Percentiles rank a stretch among this genome's conserved stretches.
phyloP scores from a whole-genome alignment of 2,329 filamentous ascomycete species.

The Podosphaera leucotricha region DNA sequence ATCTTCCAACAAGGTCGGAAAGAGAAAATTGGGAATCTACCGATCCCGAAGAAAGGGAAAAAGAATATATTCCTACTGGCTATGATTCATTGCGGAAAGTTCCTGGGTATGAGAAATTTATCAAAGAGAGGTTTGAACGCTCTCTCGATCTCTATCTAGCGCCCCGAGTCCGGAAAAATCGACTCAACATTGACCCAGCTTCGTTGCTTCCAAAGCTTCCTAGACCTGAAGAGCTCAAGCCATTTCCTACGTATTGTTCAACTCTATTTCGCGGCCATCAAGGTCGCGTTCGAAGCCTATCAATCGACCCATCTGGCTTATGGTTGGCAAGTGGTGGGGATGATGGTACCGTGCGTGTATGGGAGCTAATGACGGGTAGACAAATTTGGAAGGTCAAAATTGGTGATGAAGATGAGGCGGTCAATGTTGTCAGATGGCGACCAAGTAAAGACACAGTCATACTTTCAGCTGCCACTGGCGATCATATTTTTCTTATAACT shows the following conservation, averaged over 20 bases:
- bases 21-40: conserved; percentile 61
- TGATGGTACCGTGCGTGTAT: conserved; percentile 76
- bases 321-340: conserved; percentile 85
- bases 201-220: conserved; percentile 83
- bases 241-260: conserved; percentile 78
- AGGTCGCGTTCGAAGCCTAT: conserved; percentile 62
- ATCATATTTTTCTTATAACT: conserved; percentile 66
- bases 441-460: conserved; percentile 61
- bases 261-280: conserved; percentile 74
- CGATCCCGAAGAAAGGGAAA: conserved; percentile 78
- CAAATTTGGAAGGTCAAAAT: conserved; percentile 71
- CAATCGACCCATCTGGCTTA: conserved; percentile 64
- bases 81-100: conserved; percentile 73
- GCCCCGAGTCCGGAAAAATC: conserved; percentile 73
- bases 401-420: conserved; percentile 45
- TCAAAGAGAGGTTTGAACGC: conserved; percentile 91
- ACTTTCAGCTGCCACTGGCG: conserved; percentile 61
- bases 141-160: conserved; percentile 91
- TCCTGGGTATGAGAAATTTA: conserved; percentile 68
- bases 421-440: conserved; percentile 76
- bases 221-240: conserved; percentile 75
- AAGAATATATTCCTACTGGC: conserved; percentile 64
- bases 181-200: conserved; percentile 88
- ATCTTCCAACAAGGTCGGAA: conserved; percentile 69
- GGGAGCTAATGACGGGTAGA: conserved; percentile 67